Evolutionary conservation across 78 protist genomes (phyloP).

Genomic region (Guillardia theta): DNA sequence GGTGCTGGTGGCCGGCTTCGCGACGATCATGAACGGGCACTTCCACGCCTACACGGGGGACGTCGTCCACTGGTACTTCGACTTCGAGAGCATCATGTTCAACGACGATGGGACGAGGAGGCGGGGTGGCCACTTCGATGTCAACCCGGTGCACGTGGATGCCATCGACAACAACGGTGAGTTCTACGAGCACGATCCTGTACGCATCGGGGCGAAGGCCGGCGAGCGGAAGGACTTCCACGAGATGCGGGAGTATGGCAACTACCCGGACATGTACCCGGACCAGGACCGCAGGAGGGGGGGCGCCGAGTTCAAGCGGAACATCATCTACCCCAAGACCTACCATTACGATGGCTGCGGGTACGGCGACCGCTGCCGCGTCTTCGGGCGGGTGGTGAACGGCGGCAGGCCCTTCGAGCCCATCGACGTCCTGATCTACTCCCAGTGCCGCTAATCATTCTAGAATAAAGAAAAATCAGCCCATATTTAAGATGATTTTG

Average conservation of each 20-base stretch:
- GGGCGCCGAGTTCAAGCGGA: too few relatives aligned
- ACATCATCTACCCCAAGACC: neutral
- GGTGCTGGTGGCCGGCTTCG: neutral
- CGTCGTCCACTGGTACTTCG: neutral
- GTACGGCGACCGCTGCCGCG: neutral
- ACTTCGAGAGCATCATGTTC: neutral
- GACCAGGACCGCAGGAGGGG: neutral
- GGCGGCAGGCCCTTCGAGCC: neutral
- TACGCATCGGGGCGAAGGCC: neutral
- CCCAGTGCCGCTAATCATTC: neutral
- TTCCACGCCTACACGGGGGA: neutral
- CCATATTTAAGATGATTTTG: too few relatives aligned
- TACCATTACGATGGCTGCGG: neutral
- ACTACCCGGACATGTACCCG: neutral
- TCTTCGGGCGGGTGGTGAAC: neutral
- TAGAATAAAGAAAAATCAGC: too few relatives aligned
- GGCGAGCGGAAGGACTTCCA: neutral
- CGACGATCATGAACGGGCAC: neutral
- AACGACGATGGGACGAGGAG: neutral
- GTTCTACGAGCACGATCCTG: too few relatives aligned
- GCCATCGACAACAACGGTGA: too few relatives aligned
- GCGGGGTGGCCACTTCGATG: neutral
- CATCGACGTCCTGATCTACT: neutral
- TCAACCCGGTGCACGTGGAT: neutral
- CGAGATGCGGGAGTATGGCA: neutral